Percentiles rank a stretch among this genome's conserved stretches.
Conservation (phyloP, 139 green algal species). For the Chlorella ohadii region DNA sequence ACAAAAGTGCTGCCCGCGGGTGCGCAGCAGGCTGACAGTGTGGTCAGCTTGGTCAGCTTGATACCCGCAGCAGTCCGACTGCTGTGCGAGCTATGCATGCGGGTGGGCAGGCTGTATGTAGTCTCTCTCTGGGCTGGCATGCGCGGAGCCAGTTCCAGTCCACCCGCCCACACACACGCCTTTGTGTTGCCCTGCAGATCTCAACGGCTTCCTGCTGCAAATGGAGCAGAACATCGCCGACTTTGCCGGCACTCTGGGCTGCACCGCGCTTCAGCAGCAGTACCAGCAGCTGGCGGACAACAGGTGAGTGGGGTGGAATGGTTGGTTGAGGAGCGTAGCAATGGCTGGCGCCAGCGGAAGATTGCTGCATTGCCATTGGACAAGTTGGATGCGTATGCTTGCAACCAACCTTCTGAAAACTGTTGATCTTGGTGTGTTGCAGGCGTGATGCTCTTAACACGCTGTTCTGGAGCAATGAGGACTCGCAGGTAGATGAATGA, state of each 20-base stretch:
- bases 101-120: no score
- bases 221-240: conserved; percentile 57
- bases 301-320: neutral
- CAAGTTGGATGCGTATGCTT: no score
- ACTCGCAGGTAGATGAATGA: neutral
- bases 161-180: no score
- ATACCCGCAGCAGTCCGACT: no score
- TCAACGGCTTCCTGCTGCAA: conserved; percentile 88
- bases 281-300: conserved; percentile 18
- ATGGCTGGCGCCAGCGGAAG: neutral
- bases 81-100: no score
- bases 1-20: conserved; percentile 88
- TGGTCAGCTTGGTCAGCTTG: no score
- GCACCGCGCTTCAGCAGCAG: conserved; percentile 4
- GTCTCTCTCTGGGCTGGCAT: no score
- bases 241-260: conserved; percentile 44
- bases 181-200: conserved; percentile 83
- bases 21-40: neutral
- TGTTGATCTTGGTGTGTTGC: neutral
- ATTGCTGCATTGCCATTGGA: no score
- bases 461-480: neutral
- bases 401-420: neutral
- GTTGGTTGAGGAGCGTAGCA: neutral
- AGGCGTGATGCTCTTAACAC: conserved; percentile 1
- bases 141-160: no score